These are phyloP conservation scores for Apiospora aurea DNA, from an alignment of 2,329 filamentous ascomycete genomes.

Conservation along the genomic window DNA sequence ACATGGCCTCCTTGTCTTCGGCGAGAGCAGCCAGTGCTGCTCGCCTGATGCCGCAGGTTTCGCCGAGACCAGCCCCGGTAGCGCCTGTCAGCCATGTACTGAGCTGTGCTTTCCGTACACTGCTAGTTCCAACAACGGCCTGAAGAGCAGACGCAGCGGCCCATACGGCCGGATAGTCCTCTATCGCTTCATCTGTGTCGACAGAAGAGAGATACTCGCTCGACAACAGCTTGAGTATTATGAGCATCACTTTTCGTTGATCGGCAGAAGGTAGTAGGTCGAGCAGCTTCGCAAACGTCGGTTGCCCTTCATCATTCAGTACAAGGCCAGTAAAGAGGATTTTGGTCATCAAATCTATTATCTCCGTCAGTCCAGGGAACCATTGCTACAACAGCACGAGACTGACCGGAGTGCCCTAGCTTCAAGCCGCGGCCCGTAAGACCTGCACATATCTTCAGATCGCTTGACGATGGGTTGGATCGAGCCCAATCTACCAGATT, in stretches of 20 bases:
- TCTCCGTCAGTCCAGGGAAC: conserved; percentile 31
- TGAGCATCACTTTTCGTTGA: conserved; percentile 51
- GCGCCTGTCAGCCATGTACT: conserved; percentile 70
- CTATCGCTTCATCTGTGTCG: conserved; percentile 40
- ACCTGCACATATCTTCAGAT: conserved; percentile 52
- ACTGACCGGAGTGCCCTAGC: conserved; percentile 75
- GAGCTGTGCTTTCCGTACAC: conserved; percentile 60
- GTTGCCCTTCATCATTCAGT: conserved; percentile 32
- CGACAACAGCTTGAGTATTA: conserved; percentile 53
- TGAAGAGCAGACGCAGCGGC: conserved; percentile 66
- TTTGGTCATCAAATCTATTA: conserved; percentile 51
- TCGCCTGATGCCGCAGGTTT: conserved; percentile 70
- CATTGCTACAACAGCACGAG: conserved; percentile 16
- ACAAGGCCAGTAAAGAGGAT: conserved; percentile 36
- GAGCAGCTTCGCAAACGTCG: conserved; percentile 43
- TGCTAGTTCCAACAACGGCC: conserved; percentile 54
- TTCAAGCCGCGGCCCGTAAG: conserved; percentile 67
- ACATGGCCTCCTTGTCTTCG: conserved; percentile 58
- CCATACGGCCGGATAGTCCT: conserved; percentile 52
- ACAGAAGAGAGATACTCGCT: conserved; percentile 50
- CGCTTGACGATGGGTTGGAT: conserved; percentile 42
- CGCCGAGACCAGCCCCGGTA: conserved; percentile 70
- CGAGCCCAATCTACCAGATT: conserved; percentile 62
- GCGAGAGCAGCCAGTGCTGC: conserved; percentile 67
- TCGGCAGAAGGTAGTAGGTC: conserved; percentile 48